phyloP scores from a whole-genome alignment of 768 basidiomycete species.

The Boletus vinaceobasis region DNA sequence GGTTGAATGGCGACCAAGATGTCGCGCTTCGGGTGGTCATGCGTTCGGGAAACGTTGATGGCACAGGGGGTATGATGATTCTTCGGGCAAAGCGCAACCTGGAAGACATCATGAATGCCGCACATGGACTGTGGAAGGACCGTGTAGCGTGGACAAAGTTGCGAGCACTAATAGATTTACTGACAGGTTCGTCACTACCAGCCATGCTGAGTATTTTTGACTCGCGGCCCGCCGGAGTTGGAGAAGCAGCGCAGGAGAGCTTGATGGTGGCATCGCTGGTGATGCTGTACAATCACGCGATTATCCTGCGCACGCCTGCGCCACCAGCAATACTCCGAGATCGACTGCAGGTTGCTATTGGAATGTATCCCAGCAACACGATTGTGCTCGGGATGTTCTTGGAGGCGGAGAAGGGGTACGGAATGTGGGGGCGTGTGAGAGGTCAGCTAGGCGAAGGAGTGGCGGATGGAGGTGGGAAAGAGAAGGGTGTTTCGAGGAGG shows the following conservation, averaged over 20 bases:
- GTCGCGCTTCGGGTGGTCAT: slow-evolving; percentile 53
- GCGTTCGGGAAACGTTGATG: slow-evolving; percentile 51
- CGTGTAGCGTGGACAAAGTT: slow-evolving; percentile 65
- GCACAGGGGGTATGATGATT: slow-evolving; percentile 49
- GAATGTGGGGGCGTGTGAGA: slow-evolving; percentile 73
- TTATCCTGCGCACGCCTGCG: slow-evolving; percentile 52
- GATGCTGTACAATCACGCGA: slow-evolving; percentile 59
- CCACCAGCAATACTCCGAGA: slow-evolving; percentile 58
- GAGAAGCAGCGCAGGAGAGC: slow-evolving; percentile 41
- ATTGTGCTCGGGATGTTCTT: slow-evolving; percentile 69
- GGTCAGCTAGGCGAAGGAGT: slow-evolving; percentile 47
- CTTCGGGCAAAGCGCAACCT: slow-evolving; percentile 63
- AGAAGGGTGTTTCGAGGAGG: slow-evolving; percentile 58
- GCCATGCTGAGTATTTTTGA: slow-evolving; percentile 41
- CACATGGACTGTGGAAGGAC: slow-evolving; percentile 47
- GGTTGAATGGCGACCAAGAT: slow-evolving; percentile 53
- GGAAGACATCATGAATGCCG: slow-evolving; percentile 45
- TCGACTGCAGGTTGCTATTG: slow-evolving; percentile 51
- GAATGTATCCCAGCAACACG: slow-evolving; percentile 65
- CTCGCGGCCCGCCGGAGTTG: slow-evolving; percentile 18
- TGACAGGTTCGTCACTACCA: slow-evolving; percentile 43
- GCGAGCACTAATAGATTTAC: slow-evolving; percentile 60
- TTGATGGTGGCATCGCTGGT: slow-evolving; percentile 52
- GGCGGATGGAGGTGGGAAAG: slow-evolving; percentile 33
- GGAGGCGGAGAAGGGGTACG: slow-evolving; percentile 73